Evolutionary conservation across 768 basidiomycete species (phyloP).

Genomic region (Termitomyces sp.): DNA sequence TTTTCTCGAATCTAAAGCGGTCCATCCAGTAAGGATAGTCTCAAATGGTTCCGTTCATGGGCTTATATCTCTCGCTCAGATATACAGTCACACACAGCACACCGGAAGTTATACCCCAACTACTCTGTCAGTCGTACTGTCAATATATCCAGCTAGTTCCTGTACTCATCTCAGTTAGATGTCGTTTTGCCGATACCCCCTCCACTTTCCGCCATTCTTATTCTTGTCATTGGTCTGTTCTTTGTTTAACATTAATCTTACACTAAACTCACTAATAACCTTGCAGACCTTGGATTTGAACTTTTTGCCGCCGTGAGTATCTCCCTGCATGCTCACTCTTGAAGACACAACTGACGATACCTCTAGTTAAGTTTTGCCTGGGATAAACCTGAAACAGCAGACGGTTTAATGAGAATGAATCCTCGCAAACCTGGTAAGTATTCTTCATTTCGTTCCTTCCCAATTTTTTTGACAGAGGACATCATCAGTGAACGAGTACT

Average conservation of each 20-base stretch:
- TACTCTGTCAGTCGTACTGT: constrained; percentile 43
- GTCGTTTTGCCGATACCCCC: constrained; percentile 65
- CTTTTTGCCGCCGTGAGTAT: constrained; percentile 54
- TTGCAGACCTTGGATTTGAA: constrained; percentile 64
- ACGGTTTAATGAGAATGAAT: constrained; percentile 61
- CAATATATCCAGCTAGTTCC: neutral
- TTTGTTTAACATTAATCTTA: neutral
- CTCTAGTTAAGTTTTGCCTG: constrained; percentile 61
- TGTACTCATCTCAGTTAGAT: constrained; percentile 28
- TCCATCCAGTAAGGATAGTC: constrained; percentile 52
- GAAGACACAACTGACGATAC: neutral
- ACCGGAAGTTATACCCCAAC: constrained; percentile 64
- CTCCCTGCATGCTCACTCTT: neutral
- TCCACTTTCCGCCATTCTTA: constrained; percentile 62
- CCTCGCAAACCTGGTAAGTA: constrained; percentile 58
- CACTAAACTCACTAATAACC: neutral
- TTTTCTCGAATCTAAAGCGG: constrained; percentile 65
- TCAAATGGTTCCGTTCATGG: neutral
- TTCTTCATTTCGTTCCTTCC: neutral
- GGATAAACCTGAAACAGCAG: constrained; percentile 61
- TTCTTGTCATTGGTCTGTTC: constrained; percentile 58
- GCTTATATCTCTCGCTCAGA: constrained; percentile 19
- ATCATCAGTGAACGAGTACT: constrained; percentile 45
- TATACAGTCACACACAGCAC: constrained; percentile 65
- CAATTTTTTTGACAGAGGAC: neutral